These are phyloP conservation scores for Zygosaccharomyces rouxii DNA, from an alignment of 805 yeast genomes.

Conservation along the genomic window DNA sequence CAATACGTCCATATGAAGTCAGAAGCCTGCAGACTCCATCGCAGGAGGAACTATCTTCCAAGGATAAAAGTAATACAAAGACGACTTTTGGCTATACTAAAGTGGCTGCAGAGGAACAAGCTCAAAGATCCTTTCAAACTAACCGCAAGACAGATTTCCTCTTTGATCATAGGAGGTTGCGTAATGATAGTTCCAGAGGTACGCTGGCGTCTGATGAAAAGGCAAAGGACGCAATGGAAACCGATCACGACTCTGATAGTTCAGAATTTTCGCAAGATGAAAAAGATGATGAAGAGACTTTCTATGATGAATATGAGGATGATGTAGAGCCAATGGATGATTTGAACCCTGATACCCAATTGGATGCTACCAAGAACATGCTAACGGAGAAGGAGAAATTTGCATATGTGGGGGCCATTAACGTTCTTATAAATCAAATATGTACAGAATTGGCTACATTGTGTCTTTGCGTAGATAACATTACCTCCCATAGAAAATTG, in stretches of 20 bases:
- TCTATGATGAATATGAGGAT: constrained; percentile 39
- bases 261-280: constrained; percentile 17
- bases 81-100: constrained; percentile 73
- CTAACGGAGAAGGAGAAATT: constrained; percentile 79
- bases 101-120: constrained; percentile 82
- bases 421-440: constrained; percentile 71
- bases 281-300: constrained; percentile 35
- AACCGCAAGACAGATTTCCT: constrained; percentile 55
- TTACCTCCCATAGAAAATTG: constrained; percentile 43
- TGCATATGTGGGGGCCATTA: constrained; percentile 85
- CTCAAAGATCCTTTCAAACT: constrained; percentile 56
- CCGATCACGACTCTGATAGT: constrained; percentile 24
- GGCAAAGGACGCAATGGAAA: constrained; percentile 21
- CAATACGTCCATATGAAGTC: constrained; percentile 36
- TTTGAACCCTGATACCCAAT: constrained; percentile 43
- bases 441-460: constrained; percentile 70
- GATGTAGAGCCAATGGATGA: constrained; percentile 35
- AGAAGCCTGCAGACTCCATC: constrained; percentile 5
- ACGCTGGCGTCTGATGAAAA: constrained; percentile 20
- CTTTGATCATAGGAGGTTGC: constrained; percentile 39
- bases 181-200: constrained; percentile 13
- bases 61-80: constrained; percentile 8
- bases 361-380: constrained; percentile 75
- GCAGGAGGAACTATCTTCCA: constrained; percentile 19
- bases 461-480: constrained; percentile 44